Evolutionary conservation across 345 rosid species (phyloP).

Genomic region (Aethionema arabicum): DNA sequence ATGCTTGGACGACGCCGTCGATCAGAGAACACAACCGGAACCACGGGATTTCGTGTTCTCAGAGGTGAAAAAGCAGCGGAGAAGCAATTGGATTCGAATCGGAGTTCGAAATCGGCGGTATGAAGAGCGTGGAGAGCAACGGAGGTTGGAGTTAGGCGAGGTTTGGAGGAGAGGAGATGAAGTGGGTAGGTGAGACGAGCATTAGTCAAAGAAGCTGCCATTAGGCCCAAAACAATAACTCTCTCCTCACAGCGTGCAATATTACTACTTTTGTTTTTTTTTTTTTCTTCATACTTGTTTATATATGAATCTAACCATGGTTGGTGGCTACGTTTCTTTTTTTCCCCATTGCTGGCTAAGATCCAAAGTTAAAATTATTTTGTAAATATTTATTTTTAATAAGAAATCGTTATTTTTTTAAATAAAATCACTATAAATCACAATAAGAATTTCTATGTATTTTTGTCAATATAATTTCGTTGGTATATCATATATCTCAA

Average conservation of each 20-base stretch:
- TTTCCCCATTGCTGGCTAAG: too few species aligned
- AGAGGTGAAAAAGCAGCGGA: slow-evolving; percentile 20
- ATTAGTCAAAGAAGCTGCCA: slow-evolving; percentile 31
- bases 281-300: background rate
- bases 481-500: too few species aligned
- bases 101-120: slow-evolving; percentile 8
- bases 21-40: slow-evolving; percentile 24
- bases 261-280: background rate
- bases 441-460: too few species aligned
- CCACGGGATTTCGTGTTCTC: background rate
- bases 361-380: too few species aligned
- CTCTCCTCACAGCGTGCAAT: too few species aligned
- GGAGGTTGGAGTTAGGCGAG: slow-evolving; percentile 35
- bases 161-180: slow-evolving; percentile 11
- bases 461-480: too few species aligned
- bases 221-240: slow-evolving; percentile 14
- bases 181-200: slow-evolving; percentile 37
- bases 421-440: too few species aligned
- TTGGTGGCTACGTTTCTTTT: too few species aligned
- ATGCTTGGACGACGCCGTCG: slow-evolving; percentile 23
- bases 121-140: slow-evolving; percentile 23
- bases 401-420: too few species aligned
- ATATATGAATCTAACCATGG: background rate
- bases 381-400: too few species aligned
- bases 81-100: slow-evolving; percentile 2